A percentile compares a stretch with the other conserved stretches of the same genome.
Conservation (phyloP, 2,329 filamentous ascomycete genomes). For the Grosmannia serpens region DNA sequence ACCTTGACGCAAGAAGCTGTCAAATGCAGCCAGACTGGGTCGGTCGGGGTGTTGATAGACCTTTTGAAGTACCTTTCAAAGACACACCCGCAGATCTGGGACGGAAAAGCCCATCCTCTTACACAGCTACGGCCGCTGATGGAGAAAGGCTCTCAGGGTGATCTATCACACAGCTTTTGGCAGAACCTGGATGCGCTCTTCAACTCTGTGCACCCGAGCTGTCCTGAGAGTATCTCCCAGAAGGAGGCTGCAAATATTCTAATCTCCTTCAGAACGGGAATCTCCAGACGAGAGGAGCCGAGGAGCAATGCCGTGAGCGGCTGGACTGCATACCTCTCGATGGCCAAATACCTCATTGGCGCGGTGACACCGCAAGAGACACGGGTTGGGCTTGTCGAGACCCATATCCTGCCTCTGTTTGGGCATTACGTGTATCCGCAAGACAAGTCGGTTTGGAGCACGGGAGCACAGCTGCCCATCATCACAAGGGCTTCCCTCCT, state of each 20-base stretch:
- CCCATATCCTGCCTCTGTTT: conserved; percentile 42
- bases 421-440: conserved; percentile 38
- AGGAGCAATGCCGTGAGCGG: conserved; percentile 54
- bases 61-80: conserved; percentile 56
- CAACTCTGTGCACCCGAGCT: conserved; percentile 31
- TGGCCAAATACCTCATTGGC: conserved; percentile 41
- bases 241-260: conserved; percentile 50
- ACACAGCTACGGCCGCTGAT: conserved; percentile 59
- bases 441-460: conserved; percentile 25
- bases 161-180: conserved; percentile 55
- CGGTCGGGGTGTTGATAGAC: conserved; percentile 58
- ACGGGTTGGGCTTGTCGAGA: conserved; percentile 30
- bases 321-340: conserved; percentile 65
- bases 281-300: conserved; percentile 64
- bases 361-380: conserved; percentile 34
- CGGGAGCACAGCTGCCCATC: conserved; percentile 22
- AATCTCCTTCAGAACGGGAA: conserved; percentile 56
- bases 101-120: conserved; percentile 40
- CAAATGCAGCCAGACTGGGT: conserved; percentile 60
- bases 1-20: conserved; percentile 63
- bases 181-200: conserved; percentile 52
- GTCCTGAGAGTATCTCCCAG: conserved; percentile 29
- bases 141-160: conserved; percentile 74
- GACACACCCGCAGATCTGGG: conserved; percentile 60
- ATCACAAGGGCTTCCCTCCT: conserved; percentile 37